A percentile compares a stretch with the other conserved stretches of the same genome.
These are phyloP conservation scores for Daldinia sp. DNA, from an alignment of 2,329 filamentous ascomycete species.

Conservation along the genomic window DNA sequence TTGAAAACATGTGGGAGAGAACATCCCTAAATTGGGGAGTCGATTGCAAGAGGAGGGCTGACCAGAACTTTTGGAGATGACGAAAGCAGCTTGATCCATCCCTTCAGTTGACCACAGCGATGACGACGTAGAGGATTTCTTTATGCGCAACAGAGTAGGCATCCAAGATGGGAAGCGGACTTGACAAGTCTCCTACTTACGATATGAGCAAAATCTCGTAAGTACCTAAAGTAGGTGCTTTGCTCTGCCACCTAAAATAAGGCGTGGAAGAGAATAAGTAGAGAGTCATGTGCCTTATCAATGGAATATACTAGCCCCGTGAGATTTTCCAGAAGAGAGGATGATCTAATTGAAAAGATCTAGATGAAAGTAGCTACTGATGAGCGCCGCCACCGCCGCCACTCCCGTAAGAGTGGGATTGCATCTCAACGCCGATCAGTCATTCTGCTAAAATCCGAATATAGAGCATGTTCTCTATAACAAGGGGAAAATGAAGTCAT, in stretches of 20 bases:
- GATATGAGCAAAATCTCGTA: not conserved
- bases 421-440: constrained; percentile 25
- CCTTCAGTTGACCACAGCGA: constrained; percentile 12
- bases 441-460: constrained; percentile 12
- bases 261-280: not conserved
- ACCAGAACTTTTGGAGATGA: constrained; percentile 28
- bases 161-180: not conserved
- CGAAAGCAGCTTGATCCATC: constrained; percentile 24
- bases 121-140: constrained; percentile 20
- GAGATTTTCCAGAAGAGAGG: not conserved
- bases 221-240: not conserved
- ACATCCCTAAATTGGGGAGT: constrained; percentile 36
- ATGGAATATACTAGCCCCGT: constrained; percentile 6
- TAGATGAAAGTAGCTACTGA: constrained; percentile 14
- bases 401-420: constrained; percentile 7
- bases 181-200: not conserved
- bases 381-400: constrained; percentile 6
- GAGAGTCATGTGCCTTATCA: constrained; percentile 11
- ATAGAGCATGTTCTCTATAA: constrained; percentile 16
- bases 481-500: constrained; percentile 24
- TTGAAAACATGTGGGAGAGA: constrained; percentile 38
- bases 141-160: not conserved
- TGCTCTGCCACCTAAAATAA: not conserved
- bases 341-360: constrained; percentile 19
- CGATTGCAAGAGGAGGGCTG: constrained; percentile 13